A percentile compares a stretch with the other conserved stretches of the same genome.
phyloP scores from a whole-genome alignment of 75 land plant genomes.

The Sequoia sempervirens region DNA sequence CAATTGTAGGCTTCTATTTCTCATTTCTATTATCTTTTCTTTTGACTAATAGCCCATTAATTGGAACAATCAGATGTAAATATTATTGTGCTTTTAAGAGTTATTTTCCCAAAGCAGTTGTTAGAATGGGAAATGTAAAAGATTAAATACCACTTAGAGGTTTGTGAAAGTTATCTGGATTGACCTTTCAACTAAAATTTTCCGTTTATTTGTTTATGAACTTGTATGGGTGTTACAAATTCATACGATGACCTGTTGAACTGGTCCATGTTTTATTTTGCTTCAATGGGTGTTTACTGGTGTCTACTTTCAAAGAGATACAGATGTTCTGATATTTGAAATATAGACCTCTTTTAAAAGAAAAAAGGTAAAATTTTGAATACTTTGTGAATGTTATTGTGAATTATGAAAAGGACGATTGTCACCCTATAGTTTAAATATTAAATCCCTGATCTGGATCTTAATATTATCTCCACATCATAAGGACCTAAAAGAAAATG shows the following conservation, averaged over 20 bases:
- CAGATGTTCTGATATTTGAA: background rate
- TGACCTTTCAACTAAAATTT: background rate
- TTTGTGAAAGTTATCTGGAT: background rate
- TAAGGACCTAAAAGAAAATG: background rate
- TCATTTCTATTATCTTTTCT: no score
- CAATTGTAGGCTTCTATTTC: no score
- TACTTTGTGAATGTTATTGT: background rate
- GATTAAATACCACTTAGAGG: background rate
- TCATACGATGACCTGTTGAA: background rate
- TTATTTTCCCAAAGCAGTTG: background rate
- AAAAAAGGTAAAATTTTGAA: background rate
- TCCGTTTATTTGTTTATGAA: background rate
- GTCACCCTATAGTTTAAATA: background rate
- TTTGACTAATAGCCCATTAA: no score
- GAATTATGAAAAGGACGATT: background rate
- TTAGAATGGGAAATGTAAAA: background rate
- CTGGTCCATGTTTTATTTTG: background rate
- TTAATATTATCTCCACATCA: background rate
- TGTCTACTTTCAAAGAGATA: background rate
- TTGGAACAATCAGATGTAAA: background rate
- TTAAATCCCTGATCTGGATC: background rate
- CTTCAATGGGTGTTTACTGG: background rate
- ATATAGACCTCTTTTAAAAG: background rate
- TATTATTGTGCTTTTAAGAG: background rate
- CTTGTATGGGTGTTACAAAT: background rate